Base-by-base conservation (phyloP, 768 basidiomycete genomes). In the Tulasnella sp. region DNA sequence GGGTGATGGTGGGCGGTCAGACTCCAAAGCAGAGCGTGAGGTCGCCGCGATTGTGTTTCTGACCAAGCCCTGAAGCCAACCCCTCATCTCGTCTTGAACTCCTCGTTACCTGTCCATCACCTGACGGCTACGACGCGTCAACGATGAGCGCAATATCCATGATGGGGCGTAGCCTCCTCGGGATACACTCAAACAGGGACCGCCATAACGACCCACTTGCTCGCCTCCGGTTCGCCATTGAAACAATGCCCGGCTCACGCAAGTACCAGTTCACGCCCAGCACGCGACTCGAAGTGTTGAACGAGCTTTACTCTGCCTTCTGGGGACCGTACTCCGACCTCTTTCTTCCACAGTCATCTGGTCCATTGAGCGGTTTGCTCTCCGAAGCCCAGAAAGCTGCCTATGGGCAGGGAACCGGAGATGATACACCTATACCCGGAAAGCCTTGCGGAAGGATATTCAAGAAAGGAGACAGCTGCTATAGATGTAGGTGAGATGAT, bases 401-500 rank as follows among this genome's bases (percentile, higher is more conserved):
- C 26, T 55, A 75, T 20, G 86, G 32, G 87, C 87, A 40, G 83
- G 88, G 85, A 0, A 90, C 89, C 13, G 89, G 88, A 11, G 90
- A 88, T 48, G 89, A 90, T 35, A 87, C 87, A 11, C 82, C 89
- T 0, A 83, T 88, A 23, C 91, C 91, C n/a, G 78, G 79, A 11
- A 87, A 90, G 80, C 88, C 91, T 0, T 97, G 95, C 82, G 92
- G 91, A 2, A 89, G 93, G 82, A 93, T 96, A 57, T 94, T 97
- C 85, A 91, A 90, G 83, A 93, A 93, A 81, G 95, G 95, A 29
- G 95, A 98, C 84, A 91, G 91, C 81, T 95, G 95, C 81, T 97
- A 96, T 84, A 88, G 95, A 73, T 97, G 95, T 92, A 94, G 94
- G 95, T 95, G 74, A 51, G 35, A 51, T 37, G 11, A 48, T 29